Evolutionary conservation across 176 grass and related monocot species (phyloP).

Genomic region (Guadua angustifolia): DNA sequence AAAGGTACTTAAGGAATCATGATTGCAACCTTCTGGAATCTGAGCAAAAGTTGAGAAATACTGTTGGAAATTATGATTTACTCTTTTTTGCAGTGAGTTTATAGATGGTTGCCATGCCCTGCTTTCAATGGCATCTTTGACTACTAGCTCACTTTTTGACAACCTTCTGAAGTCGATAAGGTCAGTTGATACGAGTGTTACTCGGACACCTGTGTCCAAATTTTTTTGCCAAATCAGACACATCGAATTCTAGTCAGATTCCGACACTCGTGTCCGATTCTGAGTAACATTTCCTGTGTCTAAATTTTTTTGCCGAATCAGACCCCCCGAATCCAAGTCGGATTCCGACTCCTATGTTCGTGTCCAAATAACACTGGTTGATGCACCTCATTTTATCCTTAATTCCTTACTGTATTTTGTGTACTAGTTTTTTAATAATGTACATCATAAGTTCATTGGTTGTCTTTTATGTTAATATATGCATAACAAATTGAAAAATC

Average conservation of each 20-base stretch:
- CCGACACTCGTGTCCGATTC: too few relatives aligned
- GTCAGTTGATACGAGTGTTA: slow-evolving; percentile 35
- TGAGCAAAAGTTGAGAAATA: slow-evolving; percentile 36
- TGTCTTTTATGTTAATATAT: slow-evolving; percentile 25
- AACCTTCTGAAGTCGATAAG: slow-evolving; percentile 87
- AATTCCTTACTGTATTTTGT: not conserved
- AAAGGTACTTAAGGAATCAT: slow-evolving; percentile 70
- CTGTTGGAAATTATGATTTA: slow-evolving; percentile 48
- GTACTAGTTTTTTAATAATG: not conserved
- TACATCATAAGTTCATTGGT: slow-evolving; percentile 4
- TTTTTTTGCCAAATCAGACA: too few relatives aligned
- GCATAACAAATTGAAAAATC: not conserved
- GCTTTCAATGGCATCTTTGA: slow-evolving; percentile 90
- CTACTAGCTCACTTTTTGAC: slow-evolving; percentile 75
- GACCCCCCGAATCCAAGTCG: too few relatives aligned
- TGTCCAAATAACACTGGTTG: not conserved
- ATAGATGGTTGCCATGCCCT: slow-evolving; percentile 92
- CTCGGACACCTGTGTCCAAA: too few relatives aligned
- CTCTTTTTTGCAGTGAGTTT: slow-evolving; percentile 73
- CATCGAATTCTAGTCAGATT: too few relatives aligned
- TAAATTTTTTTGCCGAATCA: too few relatives aligned
- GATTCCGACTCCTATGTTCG: too few relatives aligned
- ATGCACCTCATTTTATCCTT: not conserved
- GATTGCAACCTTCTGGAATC: slow-evolving; percentile 36
- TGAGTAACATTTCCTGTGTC: too few relatives aligned